A percentile compares a stretch with the other conserved stretches of the same genome.
Conservation (phyloP, 2,329 filamentous ascomycete species). For the Trichoderma sp. region DNA sequence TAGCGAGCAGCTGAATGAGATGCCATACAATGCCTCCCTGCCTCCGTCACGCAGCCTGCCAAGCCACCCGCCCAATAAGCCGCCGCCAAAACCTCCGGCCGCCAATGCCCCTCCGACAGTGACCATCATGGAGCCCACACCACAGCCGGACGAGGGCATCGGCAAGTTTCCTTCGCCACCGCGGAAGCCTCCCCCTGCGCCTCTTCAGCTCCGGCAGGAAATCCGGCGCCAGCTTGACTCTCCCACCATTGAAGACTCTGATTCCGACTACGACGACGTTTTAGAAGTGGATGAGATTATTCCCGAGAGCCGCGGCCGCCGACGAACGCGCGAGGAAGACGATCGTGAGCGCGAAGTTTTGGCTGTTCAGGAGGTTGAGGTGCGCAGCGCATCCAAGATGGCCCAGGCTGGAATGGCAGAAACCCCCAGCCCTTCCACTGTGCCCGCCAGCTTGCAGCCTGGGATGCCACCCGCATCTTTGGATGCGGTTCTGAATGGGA, state of each 20-base stretch:
- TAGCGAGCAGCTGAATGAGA: conserved; percentile 41
- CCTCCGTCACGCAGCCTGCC: conserved; percentile 57
- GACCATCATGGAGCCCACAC: conserved; percentile 44
- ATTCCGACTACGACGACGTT: conserved; percentile 81
- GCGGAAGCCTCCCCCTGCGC: conserved; percentile 81
- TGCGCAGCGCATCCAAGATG: conserved; percentile 72
- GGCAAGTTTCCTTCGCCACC: conserved; percentile 59
- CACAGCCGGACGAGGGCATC: conserved; percentile 44
- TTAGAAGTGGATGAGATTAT: conserved; percentile 66
- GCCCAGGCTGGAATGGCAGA: conserved; percentile 48
- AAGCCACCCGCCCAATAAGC: conserved; percentile 50
- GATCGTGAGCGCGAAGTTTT: conserved; percentile 72
- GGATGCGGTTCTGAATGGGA: conserved; percentile 49
- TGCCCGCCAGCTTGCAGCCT: conserved; percentile 36
- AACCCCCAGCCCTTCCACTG: conserved; percentile 31
- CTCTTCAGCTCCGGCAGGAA: conserved; percentile 62
- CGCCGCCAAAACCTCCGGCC: conserved; percentile 51
- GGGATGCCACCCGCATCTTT: conserved; percentile 49
- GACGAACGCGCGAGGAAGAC: conserved; percentile 85
- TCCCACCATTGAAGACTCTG: conserved; percentile 59
- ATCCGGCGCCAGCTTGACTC: conserved; percentile 25
- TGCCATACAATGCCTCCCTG: conserved; percentile 51
- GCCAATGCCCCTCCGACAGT: conserved; percentile 37
- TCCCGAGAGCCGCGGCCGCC: conserved; percentile 65
- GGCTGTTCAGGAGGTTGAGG: conserved; percentile 65